Evolutionary conservation across 768 basidiomycete species (phyloP), one percentile per base, ranked within the genome.

Genomic region (Boletus reticulatus): DNA sequence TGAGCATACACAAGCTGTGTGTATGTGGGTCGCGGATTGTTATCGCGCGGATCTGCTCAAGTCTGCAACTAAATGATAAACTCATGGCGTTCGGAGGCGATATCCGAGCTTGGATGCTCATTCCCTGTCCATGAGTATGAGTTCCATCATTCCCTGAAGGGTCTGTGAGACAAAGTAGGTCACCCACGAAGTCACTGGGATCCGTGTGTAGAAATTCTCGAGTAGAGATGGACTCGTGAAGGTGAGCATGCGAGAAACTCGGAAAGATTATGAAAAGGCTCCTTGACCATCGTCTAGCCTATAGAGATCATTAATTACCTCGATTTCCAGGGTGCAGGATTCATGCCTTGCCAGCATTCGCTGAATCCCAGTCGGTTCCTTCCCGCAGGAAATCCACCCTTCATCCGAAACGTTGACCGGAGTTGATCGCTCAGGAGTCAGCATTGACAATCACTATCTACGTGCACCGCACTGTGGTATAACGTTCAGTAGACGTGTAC

Each of bases 401-500:
- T 56, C n/a, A 47, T 66, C 16, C n/a, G n/a, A n/a, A n/a, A n/a
- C 31, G 39, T 42, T 53, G 43, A 50, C 14, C 43, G 55, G 55
- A 47, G 37, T 50, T 34, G 49, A 51, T 53, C 52, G 17, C 41
- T 49, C 47, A n/a, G n/a, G n/a, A n/a, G n/a, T n/a, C n/a, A 29
- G 37, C 38, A 50, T 50, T 66, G 49, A 43, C 44, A 19, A 54
- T 34, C 48, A 46, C 58, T 53, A 73, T 73, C 72, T 59, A 77
- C 73, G 22, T 22, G 22, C 22, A 16, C 71, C 3, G 22, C 22
- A 16, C 71, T 72, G 52, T 78, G 76, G 55, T 76, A 77, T 39
- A 77, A 75, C 75, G 67, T 79, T 78, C 58, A 77, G 64, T 14
- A 79, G 61, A 53, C 73, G 53, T 39, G 71, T 69, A 17, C 73